Conservation (phyloP, 1,139 yeast genomes). For the Yamadazyma friedrichii region DNA sequence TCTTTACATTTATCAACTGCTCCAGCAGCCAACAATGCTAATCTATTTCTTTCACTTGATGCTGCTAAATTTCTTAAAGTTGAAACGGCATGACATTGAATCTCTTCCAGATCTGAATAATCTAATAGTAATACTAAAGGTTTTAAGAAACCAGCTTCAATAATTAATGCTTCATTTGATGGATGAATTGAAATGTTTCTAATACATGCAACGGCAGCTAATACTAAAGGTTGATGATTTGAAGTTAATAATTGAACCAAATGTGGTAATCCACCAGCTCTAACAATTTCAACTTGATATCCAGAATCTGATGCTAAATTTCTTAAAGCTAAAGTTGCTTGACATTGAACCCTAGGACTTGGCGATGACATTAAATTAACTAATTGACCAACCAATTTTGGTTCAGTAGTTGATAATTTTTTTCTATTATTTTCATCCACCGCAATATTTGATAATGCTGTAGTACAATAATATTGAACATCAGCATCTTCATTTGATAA, state of each 20-base stretch:
- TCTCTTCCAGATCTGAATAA: conserved; percentile 87
- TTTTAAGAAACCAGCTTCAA: conserved; percentile 91
- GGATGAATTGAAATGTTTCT: conserved; percentile 97
- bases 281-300: conserved; percentile 91
- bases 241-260: conserved; percentile 84
- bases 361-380: conserved; percentile 91
- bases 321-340: conserved; percentile 93
- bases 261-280: conserved; percentile 94
- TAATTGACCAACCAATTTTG: conserved; percentile 84
- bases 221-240: conserved; percentile 84
- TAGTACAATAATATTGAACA: conserved; percentile 97
- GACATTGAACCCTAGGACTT: conserved; percentile 95
- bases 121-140: conserved; percentile 87
- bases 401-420: conserved; percentile 87
- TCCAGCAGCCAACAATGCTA: conserved; percentile 90
- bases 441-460: conserved; percentile 94
- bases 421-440: conserved; percentile 91
- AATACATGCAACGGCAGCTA: conserved; percentile 97
- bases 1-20: conserved; percentile 94
- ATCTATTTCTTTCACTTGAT: conserved; percentile 86
- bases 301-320: conserved; percentile 92
- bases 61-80: conserved; percentile 96
- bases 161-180: conserved; percentile 88
- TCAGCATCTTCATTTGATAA: conserved; percentile 88
- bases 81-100: conserved; percentile 96